phyloP scores from a whole-genome alignment of 164 flowering plant genomes.

The Chimonanthus salicifolius region DNA sequence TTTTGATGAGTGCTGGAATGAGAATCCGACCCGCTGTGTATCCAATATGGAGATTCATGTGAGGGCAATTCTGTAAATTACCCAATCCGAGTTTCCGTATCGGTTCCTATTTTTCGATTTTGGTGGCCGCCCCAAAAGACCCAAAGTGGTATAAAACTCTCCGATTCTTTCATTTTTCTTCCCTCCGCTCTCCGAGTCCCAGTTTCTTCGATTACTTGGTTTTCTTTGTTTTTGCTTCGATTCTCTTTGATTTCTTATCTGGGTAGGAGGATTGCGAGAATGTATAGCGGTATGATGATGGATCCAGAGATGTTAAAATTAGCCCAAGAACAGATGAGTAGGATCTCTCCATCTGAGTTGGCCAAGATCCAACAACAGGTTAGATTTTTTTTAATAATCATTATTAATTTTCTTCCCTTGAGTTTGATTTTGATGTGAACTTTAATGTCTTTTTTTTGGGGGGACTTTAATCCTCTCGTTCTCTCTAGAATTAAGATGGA shows the following conservation, averaged over 20 bases:
- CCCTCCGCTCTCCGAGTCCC: neutral
- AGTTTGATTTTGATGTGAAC: neutral
- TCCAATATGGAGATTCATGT: no score
- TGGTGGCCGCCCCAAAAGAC: neutral
- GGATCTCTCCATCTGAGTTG: constrained; percentile 72
- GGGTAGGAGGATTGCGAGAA: constrained; percentile 9
- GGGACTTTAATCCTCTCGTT: neutral
- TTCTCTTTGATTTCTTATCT: neutral
- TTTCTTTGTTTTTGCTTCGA: neutral
- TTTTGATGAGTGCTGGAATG: no score
- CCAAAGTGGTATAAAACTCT: neutral
- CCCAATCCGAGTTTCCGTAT: neutral
- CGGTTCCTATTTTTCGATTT: neutral
- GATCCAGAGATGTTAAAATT: constrained; percentile 86
- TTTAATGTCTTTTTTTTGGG: neutral
- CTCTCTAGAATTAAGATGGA: neutral
- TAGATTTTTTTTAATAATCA: neutral
- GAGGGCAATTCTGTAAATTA: no score
- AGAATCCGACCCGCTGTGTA: no score
- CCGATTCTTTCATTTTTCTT: neutral
- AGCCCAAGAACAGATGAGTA: constrained; percentile 95
- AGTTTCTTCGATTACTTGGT: neutral
- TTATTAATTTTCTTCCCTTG: neutral
- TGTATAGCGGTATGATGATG: constrained; percentile 66
- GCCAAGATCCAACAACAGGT: constrained; percentile 94